Evolutionary conservation across 495 filamentous ascomycete species (phyloP).

Genomic region (Letharia columbiana): DNA sequence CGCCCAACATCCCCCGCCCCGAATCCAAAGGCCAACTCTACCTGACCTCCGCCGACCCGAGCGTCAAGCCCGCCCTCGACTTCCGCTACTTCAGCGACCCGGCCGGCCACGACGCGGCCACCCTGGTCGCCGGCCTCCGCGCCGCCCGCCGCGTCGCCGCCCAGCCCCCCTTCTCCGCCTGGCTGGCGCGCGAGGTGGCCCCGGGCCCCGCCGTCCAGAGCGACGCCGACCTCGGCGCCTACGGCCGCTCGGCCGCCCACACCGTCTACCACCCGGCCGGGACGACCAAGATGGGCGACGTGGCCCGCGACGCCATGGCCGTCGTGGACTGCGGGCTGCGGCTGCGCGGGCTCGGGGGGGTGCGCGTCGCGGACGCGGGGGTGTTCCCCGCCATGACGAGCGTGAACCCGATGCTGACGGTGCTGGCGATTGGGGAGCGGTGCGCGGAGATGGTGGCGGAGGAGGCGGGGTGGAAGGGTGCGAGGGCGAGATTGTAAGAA

Average conservation of each 20-base stretch:
- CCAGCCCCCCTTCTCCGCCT: slow-evolving; percentile 63
- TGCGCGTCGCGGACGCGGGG: slow-evolving; percentile 59
- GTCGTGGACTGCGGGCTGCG: slow-evolving; percentile 52
- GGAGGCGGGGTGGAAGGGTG: slow-evolving; percentile 50
- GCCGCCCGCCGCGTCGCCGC: slow-evolving; percentile 63
- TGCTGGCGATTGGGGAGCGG: slow-evolving; percentile 55
- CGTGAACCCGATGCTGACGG: slow-evolving; percentile 62
- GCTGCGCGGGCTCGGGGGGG: slow-evolving; percentile 47
- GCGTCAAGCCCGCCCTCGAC: slow-evolving; percentile 69
- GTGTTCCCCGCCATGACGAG: slow-evolving; percentile 60
- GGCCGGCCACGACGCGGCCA: slow-evolving; percentile 73
- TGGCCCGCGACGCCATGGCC: slow-evolving; percentile 51
- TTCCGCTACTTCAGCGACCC: slow-evolving; percentile 86
- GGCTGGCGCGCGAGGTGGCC: slow-evolving; percentile 72
- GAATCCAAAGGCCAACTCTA: slow-evolving; percentile 65
- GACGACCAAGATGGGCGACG: slow-evolving; percentile 79
- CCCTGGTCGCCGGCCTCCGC: slow-evolving; percentile 68
- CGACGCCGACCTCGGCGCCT: slow-evolving; percentile 65
- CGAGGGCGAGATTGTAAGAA: slow-evolving; percentile 23
- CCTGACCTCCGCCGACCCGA: slow-evolving; percentile 61
- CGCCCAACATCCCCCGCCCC: slow-evolving; percentile 78
- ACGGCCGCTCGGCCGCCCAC: slow-evolving; percentile 65
- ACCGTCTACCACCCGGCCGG: slow-evolving; percentile 83
- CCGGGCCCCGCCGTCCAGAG: slow-evolving; percentile 59
- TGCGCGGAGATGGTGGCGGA: slow-evolving; percentile 56